These are phyloP conservation scores for Aureobasidium sp. DNA, from an alignment of 2,329 filamentous ascomycete genomes.

Conservation along the genomic window DNA sequence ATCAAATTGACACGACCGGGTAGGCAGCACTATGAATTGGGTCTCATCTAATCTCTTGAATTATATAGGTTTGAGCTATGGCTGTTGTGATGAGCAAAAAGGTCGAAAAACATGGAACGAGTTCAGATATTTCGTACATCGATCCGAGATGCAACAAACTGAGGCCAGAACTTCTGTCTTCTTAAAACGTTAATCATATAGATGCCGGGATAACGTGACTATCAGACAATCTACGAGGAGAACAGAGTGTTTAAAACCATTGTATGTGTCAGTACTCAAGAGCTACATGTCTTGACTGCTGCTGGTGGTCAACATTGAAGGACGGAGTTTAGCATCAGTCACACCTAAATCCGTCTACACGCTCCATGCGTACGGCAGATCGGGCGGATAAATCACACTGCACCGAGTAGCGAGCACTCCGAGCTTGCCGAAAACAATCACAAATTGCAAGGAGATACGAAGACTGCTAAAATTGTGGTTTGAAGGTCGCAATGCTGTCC, in stretches of 20 bases:
- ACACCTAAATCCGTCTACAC: background rate
- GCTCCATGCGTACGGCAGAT: background rate
- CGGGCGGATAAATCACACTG: background rate
- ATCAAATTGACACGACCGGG: too few relatives aligned
- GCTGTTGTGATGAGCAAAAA: background rate
- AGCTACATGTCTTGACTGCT: background rate
- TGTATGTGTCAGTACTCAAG: background rate
- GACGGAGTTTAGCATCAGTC: background rate
- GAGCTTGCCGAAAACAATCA: background rate
- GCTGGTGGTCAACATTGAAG: background rate
- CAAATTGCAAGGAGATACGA: background rate
- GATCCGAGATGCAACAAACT: too few relatives aligned
- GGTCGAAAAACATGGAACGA: too few relatives aligned
- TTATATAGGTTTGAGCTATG: too few relatives aligned
- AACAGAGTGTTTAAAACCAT: too few relatives aligned
- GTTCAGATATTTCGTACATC: too few relatives aligned
- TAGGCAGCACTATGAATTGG: background rate
- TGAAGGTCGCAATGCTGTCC: background rate
- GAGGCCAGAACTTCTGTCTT: too few relatives aligned
- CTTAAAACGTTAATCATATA: too few relatives aligned
- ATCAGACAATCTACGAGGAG: too few relatives aligned
- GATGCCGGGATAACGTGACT: too few relatives aligned
- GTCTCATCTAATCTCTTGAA: background rate
- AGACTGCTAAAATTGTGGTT: background rate
- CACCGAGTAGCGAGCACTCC: background rate